Evolutionary conservation across 164 flowering plant species (phyloP).

Genomic region (Sextonia rubra): DNA sequence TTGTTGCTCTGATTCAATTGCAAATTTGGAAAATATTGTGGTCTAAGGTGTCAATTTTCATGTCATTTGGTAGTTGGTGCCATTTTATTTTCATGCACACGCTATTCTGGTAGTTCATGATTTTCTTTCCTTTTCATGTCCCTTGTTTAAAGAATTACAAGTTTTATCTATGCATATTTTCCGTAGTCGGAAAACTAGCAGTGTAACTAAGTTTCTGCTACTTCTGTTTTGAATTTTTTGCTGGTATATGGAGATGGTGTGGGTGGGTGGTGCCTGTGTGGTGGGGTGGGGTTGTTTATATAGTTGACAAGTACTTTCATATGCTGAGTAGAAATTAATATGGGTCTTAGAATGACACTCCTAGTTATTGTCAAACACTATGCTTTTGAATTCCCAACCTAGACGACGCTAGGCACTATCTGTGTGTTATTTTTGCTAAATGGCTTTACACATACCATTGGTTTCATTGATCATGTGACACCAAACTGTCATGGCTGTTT

Average conservation of each 20-base stretch:
- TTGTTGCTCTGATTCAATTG: too few relatives aligned
- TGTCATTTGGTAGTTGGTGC: too few relatives aligned
- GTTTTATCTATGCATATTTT: neutral
- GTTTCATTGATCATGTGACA: conserved; percentile 10
- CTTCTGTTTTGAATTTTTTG: neutral
- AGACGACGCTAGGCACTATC: conserved; percentile 1
- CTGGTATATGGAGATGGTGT: neutral
- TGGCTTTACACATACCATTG: conserved; percentile 18
- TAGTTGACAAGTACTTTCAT: neutral
- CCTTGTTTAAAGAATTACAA: too few relatives aligned
- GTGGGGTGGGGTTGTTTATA: too few relatives aligned
- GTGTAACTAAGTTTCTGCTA: neutral
- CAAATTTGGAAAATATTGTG: too few relatives aligned
- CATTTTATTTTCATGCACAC: too few relatives aligned
- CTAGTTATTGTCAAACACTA: neutral
- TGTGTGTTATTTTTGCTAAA: conserved; percentile 17
- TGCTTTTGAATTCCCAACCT: conserved; percentile 3
- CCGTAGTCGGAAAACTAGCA: neutral
- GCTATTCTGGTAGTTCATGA: too few relatives aligned
- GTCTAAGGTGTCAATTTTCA: too few relatives aligned
- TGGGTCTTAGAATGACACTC: neutral
- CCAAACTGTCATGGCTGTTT: conserved; percentile 5
- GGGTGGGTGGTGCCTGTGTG: too few relatives aligned
- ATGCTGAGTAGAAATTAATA: neutral
- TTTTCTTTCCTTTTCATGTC: too few relatives aligned